Conservation (phyloP, 2,329 filamentous ascomycete genomes). For the Beauveria australis region DNA sequence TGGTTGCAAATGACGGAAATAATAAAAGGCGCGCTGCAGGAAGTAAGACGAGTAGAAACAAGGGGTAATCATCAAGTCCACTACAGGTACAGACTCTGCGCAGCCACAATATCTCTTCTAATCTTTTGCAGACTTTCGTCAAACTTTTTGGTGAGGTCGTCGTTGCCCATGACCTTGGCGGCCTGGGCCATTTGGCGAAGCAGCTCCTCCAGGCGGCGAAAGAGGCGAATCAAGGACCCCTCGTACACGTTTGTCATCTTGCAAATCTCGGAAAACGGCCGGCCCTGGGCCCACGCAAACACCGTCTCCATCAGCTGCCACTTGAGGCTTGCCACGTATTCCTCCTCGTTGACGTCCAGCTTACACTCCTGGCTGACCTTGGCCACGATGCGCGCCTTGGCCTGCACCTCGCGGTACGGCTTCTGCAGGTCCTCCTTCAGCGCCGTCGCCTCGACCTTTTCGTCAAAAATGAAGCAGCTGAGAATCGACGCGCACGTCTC, state of each 20-base stretch:
- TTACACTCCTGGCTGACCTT: conserved; percentile 96
- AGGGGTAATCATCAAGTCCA: not conserved
- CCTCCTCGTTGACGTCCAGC: conserved; percentile 86
- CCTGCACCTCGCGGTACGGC: conserved; percentile 77
- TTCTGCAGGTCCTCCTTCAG: conserved; percentile 80
- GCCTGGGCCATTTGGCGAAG: conserved; percentile 93
- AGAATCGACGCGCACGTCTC: conserved; percentile 81
- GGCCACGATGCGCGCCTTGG: conserved; percentile 78
- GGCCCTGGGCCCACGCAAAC: conserved; percentile 81
- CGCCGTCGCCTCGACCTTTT: conserved; percentile 73
- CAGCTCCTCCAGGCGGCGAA: conserved; percentile 89
- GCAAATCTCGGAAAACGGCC: conserved; percentile 87
- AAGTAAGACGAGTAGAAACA: not conserved
- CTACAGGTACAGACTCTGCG: conserved; percentile 86
- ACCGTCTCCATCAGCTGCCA: conserved; percentile 97
- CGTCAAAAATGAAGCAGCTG: conserved; percentile 95
- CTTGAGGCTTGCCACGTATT: conserved; percentile 84
- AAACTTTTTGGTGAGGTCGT: conserved; percentile 88
- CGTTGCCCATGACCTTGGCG: conserved; percentile 95
- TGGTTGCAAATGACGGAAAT: conserved; percentile 10
- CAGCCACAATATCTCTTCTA: conserved; percentile 86
- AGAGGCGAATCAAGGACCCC: conserved; percentile 89
- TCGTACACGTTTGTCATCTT: conserved; percentile 99
- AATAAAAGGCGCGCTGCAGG: not conserved
- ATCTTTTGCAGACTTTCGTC: conserved; percentile 79